phyloP scores from a whole-genome alignment of 2,329 filamentous ascomycete genomes.

The Aspergillus fructus region DNA sequence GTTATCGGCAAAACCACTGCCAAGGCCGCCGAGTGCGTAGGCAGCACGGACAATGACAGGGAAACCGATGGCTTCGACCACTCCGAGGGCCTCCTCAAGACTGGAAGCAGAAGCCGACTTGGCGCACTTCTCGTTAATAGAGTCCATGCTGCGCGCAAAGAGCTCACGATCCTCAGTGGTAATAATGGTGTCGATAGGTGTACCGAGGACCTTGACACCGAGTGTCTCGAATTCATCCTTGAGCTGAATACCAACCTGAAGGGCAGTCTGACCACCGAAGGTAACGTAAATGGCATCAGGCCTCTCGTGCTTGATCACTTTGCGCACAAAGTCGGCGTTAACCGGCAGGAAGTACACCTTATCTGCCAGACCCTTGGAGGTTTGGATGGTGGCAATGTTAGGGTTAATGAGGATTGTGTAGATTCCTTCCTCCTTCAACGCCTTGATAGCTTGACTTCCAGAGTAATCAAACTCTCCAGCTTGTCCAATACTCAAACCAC shows the following conservation, averaged over 20 bases:
- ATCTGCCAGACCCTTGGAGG: slow-evolving; percentile 93
- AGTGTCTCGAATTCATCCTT: slow-evolving; percentile 94
- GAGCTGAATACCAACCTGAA: slow-evolving; percentile 95
- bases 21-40: slow-evolving; percentile 91
- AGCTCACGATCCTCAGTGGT: slow-evolving; percentile 97
- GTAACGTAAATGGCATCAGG: slow-evolving; percentile 97
- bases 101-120: slow-evolving; percentile 92
- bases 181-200: slow-evolving; percentile 96
- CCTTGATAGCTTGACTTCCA: slow-evolving; percentile 97
- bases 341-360: slow-evolving; percentile 99
- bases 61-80: slow-evolving; percentile 88
- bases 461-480: slow-evolving; percentile 99
- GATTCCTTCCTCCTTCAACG: slow-evolving; percentile 94
- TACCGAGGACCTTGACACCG: slow-evolving; percentile 91
- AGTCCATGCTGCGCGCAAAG: slow-evolving; percentile 97
- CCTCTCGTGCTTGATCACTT: slow-evolving; percentile 91
- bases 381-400: slow-evolving; percentile 98
- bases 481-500: slow-evolving; percentile 94
- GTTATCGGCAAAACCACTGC: slow-evolving; percentile 92
- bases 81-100: slow-evolving; percentile 82
- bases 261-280: slow-evolving; percentile 94
- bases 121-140: slow-evolving; percentile 95
- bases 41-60: slow-evolving; percentile 96
- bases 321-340: slow-evolving; percentile 94
- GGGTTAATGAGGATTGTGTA: slow-evolving; percentile 98